Evolutionary conservation across 208 protist species (phyloP).

Genomic region (Crithidia acanthocephali): DNA sequence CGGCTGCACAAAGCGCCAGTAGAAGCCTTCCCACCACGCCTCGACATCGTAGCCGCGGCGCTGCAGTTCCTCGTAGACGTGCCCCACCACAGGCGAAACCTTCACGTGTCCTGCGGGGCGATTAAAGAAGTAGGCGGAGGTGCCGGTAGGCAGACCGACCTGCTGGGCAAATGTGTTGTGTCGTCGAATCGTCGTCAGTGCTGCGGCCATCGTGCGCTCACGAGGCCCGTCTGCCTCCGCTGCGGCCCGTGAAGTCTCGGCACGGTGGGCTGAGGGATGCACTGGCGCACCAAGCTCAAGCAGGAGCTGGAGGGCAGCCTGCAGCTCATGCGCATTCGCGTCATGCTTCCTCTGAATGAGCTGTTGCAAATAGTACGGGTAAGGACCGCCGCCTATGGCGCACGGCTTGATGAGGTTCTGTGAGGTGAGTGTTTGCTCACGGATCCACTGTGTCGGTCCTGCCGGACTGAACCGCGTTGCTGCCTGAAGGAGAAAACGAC

Average conservation of each 20-base stretch:
- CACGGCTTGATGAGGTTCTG: slow-evolving; percentile 1
- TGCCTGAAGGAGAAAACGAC: background rate
- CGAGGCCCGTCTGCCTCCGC: background rate
- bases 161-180: no score
- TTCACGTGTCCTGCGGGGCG: slow-evolving; percentile 15
- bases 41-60: slow-evolving; percentile 15
- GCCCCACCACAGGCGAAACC: slow-evolving; percentile 16
- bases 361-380: slow-evolving; percentile 15
- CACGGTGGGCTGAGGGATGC: background rate
- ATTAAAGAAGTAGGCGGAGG: background rate
- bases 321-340: background rate
- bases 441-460: no score
- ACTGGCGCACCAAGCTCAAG: slow-evolving; percentile 3
- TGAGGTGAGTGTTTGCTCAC: no score
- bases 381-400: slow-evolving; percentile 8
- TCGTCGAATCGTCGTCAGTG: background rate
- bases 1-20: slow-evolving; percentile 10
- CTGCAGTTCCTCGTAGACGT: slow-evolving; percentile 18
- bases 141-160: background rate
- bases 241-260: background rate
- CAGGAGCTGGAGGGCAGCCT: slow-evolving; percentile 11
- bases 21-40: slow-evolving; percentile 27
- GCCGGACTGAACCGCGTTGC: no score
- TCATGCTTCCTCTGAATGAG: background rate
- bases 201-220: background rate